Evolutionary conservation across 1,139 yeast genomes (phyloP).

Genomic region (Suhomyces anneliseae): DNA sequence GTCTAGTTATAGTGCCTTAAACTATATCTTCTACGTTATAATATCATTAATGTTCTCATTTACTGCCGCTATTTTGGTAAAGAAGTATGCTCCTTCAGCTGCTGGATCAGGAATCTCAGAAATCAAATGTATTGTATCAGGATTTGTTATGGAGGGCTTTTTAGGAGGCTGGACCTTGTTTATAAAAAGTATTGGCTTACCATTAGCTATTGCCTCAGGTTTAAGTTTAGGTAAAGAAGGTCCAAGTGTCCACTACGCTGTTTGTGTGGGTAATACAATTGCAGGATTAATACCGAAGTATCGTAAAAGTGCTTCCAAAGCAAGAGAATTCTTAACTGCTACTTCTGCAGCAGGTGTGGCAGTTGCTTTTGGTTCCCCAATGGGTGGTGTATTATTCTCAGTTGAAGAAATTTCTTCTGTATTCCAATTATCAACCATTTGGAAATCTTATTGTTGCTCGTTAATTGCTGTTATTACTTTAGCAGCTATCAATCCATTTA

Average conservation of each 20-base stretch:
- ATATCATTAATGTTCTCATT: conserved; percentile 64
- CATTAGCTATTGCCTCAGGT: conserved; percentile 83
- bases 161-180: conserved; percentile 70
- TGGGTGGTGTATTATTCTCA: conserved; percentile 69
- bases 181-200: conserved; percentile 78
- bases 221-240: conserved; percentile 83
- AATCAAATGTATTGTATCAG: conserved; percentile 91
- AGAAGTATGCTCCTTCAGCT: conserved; percentile 78
- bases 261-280: conserved; percentile 71
- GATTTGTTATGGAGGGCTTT: conserved; percentile 80
- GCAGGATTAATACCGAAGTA: conserved; percentile 53
- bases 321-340: conserved; percentile 57
- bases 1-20: conserved; percentile 43
- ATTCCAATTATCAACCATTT: conserved; percentile 75
- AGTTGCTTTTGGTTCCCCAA: conserved; percentile 72
- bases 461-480: conserved; percentile 82
- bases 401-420: conserved; percentile 74
- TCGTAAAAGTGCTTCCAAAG: conserved; percentile 48
- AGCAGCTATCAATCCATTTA: conserved; percentile 78
- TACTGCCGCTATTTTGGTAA: conserved; percentile 67
- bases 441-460: conserved; percentile 92
- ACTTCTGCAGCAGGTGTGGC: conserved; percentile 73
- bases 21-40: conserved; percentile 59
- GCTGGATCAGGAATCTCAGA: conserved; percentile 98
- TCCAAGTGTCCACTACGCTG: conserved; percentile 84